phyloP scores from a whole-genome alignment of 2,329 filamentous ascomycete species.

The Tothia fuscella region DNA sequence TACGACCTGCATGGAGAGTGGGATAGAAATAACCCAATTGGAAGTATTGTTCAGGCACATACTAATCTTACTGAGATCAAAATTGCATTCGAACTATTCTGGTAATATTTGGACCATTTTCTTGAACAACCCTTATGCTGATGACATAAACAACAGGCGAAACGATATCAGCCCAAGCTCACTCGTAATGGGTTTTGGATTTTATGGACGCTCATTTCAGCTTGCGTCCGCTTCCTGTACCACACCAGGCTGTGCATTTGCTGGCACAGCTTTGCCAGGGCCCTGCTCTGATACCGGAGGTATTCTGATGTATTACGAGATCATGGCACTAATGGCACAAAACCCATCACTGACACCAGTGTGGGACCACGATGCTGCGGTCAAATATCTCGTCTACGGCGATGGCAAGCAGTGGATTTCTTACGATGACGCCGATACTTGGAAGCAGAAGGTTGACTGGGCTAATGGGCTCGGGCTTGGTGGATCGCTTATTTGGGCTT shows the following conservation, averaged over 20 bases:
- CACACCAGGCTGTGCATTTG: neutral
- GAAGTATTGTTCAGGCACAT: slow-evolving; percentile 25
- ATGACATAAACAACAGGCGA: too few relatives aligned
- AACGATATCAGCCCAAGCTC: neutral
- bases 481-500: neutral
- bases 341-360: too few relatives aligned
- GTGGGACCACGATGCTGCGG: neutral
- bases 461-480: slow-evolving; percentile 8
- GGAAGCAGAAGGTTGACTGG: slow-evolving; percentile 7
- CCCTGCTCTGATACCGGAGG: neutral
- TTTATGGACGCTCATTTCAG: neutral
- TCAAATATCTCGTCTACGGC: neutral
- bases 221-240: neutral
- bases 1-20: slow-evolving; percentile 36
- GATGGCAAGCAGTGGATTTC: slow-evolving; percentile 4
- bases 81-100: slow-evolving; percentile 28
- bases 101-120: too few relatives aligned
- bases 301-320: neutral
- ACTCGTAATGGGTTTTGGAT: neutral
- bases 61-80: slow-evolving; percentile 39
- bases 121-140: too few relatives aligned
- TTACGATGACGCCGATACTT: slow-evolving; percentile 8
- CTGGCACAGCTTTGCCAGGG: neutral
- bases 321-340: neutral
- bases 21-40: slow-evolving; percentile 24